Base-by-base conservation (phyloP, 805 yeast species). In the Blastobotrys terrestris region DNA sequence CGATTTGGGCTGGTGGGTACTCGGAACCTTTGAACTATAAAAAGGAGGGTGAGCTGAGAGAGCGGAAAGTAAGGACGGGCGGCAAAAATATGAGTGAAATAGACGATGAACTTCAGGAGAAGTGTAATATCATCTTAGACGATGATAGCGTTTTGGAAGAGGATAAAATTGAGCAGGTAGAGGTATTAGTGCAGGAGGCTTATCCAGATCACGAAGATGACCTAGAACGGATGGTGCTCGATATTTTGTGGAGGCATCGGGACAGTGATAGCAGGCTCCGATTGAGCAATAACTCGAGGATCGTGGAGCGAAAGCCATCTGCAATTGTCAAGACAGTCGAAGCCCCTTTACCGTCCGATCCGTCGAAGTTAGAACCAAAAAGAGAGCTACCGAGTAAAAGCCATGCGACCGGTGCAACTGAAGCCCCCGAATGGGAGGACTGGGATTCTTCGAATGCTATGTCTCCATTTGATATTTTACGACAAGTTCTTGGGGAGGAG, bases 181-280 rank as follows among this genome's bases (percentile, higher is more conserved):
- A 74, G 48, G 67, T 61, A 8, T 56, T 69, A 1, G 74, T 72
- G 31, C 49, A 52, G 2, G 50, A 53, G 16, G 53, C 58, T 31
- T 60, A 55, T 21, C 54, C 51, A 1, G 49, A 55, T 8, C 51
- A 59, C 1, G 47, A 51, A 6, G 39, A 48, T 15, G 69, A 67
- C 20, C 50, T 60, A 3, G 77, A 74, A 52, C 60, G 70, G 49
- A 57, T 69, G 15, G 71, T 72, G 14, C 61, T 74, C 59, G 76
- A 71, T 49, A 67, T 74, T 8, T 54, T 74, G 52, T 71, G 76
- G 75, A 66, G 61, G 26, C 77, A 73, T 51, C 65, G 70, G 40
- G 74, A 70, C 1, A 56, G 63, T 3, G 60, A 57, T 16, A 43
- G 55, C 3, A 47, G 45, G 1, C 50, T 42, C 19, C 22, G 44